phyloP scores from a whole-genome alignment of 2,329 filamentous ascomycete species.

The Aspergillus japonicus region DNA sequence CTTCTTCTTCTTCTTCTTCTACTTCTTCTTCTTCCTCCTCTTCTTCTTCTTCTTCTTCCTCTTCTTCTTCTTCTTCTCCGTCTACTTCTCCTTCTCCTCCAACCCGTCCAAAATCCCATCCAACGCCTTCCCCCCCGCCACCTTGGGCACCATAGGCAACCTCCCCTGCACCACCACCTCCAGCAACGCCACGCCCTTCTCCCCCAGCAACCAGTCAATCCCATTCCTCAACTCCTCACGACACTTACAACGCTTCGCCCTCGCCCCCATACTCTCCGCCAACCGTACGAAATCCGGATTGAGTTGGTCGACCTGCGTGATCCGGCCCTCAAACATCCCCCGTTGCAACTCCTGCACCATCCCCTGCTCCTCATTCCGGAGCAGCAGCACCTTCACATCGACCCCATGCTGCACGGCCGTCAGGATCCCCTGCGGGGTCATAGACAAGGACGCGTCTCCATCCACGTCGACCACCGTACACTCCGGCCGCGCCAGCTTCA shows the following conservation, averaged over 20 bases:
- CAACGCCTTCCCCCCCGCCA: background rate
- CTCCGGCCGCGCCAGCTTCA: slow-evolving; percentile 76
- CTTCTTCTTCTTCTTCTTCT: too few relatives aligned
- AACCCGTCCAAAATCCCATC: background rate
- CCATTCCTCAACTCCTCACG: background rate
- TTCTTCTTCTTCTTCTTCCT: too few relatives aligned
- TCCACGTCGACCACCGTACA: slow-evolving; percentile 89
- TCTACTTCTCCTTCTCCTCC: background rate
- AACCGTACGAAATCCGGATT: background rate
- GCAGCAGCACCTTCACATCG: background rate
- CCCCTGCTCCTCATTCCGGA: background rate
- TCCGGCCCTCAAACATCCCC: background rate
- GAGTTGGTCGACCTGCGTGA: background rate
- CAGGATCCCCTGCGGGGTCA: slow-evolving; percentile 8
- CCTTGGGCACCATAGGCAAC: background rate
- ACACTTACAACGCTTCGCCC: background rate
- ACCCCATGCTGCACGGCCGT: background rate
- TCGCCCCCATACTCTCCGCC: slow-evolving; percentile 6
- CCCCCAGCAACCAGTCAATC: background rate
- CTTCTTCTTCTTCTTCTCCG: too few relatives aligned
- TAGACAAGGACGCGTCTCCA: slow-evolving; percentile 86
- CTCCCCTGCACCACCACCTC: background rate
- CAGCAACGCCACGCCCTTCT: background rate
- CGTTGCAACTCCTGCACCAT: background rate
- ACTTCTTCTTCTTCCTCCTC: too few relatives aligned